Conservation (phyloP, 768 basidiomycete genomes). For the Kondoa subrosea region DNA sequence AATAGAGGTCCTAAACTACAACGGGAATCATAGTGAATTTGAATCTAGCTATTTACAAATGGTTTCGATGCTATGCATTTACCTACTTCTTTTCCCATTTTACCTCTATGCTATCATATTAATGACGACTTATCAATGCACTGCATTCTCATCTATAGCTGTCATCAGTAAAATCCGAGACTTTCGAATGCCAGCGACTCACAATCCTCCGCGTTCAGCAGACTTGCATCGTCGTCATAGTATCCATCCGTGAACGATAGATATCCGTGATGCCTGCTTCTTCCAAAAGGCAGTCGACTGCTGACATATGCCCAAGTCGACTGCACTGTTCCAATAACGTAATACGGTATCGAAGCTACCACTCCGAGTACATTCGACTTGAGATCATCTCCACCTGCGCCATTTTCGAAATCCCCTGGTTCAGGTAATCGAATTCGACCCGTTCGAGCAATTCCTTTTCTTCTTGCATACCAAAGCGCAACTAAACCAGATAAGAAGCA, state of each 20-base stretch:
- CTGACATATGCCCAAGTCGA: neutral
- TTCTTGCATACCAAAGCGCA: conserved; percentile 64
- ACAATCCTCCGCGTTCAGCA: no score
- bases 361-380: neutral
- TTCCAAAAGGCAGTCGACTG: neutral
- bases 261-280: neutral
- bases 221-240: no score
- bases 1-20: no score
- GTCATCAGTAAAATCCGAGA: no score
- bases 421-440: conserved; percentile 26
- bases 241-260: neutral
- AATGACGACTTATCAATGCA: no score
- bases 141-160: no score
- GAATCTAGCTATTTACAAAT: no score
- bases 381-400: conserved; percentile 37
- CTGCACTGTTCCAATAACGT: neutral
- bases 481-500: conserved; percentile 58
- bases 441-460: conserved; percentile 51
- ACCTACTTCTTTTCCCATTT: no score
- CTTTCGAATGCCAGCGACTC: no score
- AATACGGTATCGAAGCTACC: conserved; percentile 3
- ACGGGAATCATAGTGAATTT: no score
- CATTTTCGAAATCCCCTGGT: conserved; percentile 25
- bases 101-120: no score
- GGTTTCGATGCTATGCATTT: no score